These are phyloP conservation scores for Heliosperma pusillum DNA, from an alignment of 148 eudicot species.

Conservation along the genomic window DNA sequence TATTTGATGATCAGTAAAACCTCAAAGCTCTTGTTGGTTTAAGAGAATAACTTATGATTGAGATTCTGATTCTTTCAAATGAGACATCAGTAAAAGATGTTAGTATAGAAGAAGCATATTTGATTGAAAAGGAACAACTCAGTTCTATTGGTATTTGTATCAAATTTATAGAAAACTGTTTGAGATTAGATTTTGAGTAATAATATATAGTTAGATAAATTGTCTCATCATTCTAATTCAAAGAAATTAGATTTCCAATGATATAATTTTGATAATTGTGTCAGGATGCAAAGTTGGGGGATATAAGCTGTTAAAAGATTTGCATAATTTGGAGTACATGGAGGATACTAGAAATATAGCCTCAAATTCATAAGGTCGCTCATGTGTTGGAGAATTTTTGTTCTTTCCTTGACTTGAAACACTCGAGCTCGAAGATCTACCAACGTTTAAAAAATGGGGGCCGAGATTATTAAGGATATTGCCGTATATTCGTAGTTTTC, in stretches of 20 bases:
- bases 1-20: neutral
- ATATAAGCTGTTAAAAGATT: neutral
- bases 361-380: too few species aligned
- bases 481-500: too few species aligned
- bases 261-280: neutral
- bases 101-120: neutral
- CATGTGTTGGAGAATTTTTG: too few species aligned
- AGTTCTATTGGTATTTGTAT: neutral
- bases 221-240: neutral
- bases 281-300: neutral
- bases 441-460: too few species aligned
- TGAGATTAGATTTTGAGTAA: neutral
- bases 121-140: neutral
- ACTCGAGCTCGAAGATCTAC: too few species aligned
- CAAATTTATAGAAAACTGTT: too few species aligned
- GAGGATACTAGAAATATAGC: neutral
- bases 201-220: neutral
- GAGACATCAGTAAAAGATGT: neutral
- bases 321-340: conserved; percentile 23
- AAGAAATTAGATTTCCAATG: too few species aligned
- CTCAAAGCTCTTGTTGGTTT: neutral
- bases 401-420: too few species aligned
- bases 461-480: too few species aligned
- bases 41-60: neutral
- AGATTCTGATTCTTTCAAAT: neutral